Base-by-base conservation (phyloP, 2,329 filamentous ascomycete species). In the Aotearoamyces nothofagi region DNA sequence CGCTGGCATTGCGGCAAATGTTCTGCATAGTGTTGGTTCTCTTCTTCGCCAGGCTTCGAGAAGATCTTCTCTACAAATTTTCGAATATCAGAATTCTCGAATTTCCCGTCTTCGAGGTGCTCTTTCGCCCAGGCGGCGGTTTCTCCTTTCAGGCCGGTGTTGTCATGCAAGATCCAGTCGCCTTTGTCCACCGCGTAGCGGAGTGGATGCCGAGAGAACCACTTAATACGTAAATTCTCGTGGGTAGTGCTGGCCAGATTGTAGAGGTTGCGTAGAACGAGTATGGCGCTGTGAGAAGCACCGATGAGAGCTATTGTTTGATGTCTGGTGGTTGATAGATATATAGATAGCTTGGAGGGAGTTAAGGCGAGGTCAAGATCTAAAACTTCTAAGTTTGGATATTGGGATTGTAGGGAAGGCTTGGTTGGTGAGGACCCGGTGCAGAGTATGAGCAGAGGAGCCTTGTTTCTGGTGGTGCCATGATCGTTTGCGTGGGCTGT, bases 91-190 rank as follows among this genome's bases (percentile, higher is more conserved):
- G 44, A 46, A 11, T 22, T 38, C 4, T 49, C 36, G 5, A 73
- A 52, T 0, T 45, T 48, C 2, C 57, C 57, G 20, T 63, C 61
- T 38, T 75, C 70, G 0, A 77, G 56, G 33, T 74, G 64, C 14
- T 61, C 50, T 23, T 58, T 59, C 1, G 71, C 71, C 55, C 69
- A 77, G 4, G 58, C 53, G 1, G 70, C 70, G 0, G 67, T 69
- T 20, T 60, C 54, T 12, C 71, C 70, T 46, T 77, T 76, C 15
- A 77, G 55, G 3, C 71, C 71, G 0, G 70, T 76, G 47, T 75
- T 77, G 43, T 77, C 71, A 30, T 66, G 60, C 15, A 71, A 49
- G 34, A 75, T 73, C 68, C 70, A 75, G 33, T 65, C 67, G 36
- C 71, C 68, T 50, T 58, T 66, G 44, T 63, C 66, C 40, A 68